Percentiles rank a stretch among this genome's conserved stretches.
Conservation (phyloP, 1,284 basidiomycete genomes). For the Pascua guehoae region DNA sequence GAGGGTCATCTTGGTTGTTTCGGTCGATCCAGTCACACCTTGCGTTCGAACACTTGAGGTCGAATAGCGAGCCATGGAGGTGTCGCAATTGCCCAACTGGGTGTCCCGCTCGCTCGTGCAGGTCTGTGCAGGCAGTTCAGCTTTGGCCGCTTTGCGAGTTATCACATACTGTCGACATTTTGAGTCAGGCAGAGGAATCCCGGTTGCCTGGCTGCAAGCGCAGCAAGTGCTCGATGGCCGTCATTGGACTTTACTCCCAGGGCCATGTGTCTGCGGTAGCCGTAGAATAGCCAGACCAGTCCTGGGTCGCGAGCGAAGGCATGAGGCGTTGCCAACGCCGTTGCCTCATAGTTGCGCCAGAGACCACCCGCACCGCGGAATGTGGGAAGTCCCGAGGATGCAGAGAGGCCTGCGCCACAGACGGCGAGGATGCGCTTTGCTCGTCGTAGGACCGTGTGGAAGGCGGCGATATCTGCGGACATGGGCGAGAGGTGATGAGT, state of each 20-base stretch:
- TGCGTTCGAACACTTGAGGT: conserved; percentile 7
- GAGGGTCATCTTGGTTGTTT: conserved; percentile 8
- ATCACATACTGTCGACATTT: conserved; percentile 12
- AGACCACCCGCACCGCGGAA: conserved; percentile 17
- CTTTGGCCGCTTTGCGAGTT: not conserved
- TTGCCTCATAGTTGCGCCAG: conserved; percentile 15
- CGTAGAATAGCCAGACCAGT: conserved; percentile 17
- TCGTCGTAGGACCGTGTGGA: conserved; percentile 6
- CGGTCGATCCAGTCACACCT: not conserved
- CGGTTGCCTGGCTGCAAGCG: not conserved
- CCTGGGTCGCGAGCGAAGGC: conserved; percentile 14
- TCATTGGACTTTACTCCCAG: conserved; percentile 7
- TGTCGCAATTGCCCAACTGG: conserved; percentile 2
- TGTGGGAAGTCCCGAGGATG: conserved; percentile 11
- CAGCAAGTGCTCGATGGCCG: conserved; percentile 9
- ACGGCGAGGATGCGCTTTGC: conserved; percentile 13
- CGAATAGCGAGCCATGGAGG: conserved; percentile 15
- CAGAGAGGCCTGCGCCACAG: conserved; percentile 12
- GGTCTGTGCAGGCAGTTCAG: conserved; percentile 1
- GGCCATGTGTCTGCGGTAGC: conserved; percentile 10
- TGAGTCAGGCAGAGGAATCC: conserved; percentile 12
- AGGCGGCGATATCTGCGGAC: conserved; percentile 13
- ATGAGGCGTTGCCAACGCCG: conserved; percentile 8
- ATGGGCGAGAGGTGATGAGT: not conserved
- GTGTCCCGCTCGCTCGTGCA: conserved; percentile 15